Evolutionary conservation across 2,329 filamentous ascomycete species (phyloP), one percentile per base, ranked within the genome.

Genomic region (Nemania bipapillata): DNA sequence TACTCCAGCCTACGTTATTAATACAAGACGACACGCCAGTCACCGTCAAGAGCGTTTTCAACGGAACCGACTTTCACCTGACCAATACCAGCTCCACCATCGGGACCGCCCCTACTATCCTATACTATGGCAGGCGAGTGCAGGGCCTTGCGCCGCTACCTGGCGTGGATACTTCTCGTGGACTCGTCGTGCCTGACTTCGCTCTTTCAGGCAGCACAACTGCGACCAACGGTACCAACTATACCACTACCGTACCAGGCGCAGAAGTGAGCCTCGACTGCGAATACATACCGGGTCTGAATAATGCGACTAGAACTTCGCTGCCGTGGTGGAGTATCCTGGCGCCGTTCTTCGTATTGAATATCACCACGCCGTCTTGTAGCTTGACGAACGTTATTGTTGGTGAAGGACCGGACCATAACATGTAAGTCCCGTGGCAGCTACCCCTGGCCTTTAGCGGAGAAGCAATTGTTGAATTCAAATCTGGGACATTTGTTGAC

Each of bases 71-170:
- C 62, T 69, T 69, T 47, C 40, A 26, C 50, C 17, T 69, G 20
- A 69, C 20, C 35, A 69, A 69, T 26, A 35, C 42, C 7, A 65
- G 56, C 26, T 58, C 66, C 12, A 69, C 12, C 3, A 65, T 69
- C n/a, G 57, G 53, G 17, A 56, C 40, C 17, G 17, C 35, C 32
- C 66, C 66, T 20, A 32, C 62, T 20, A 28, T 69, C 9, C 47
- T 69, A 37, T 69, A 69, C 47, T 69, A 65, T 54, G 66, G 66
- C 62, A 58, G 42, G 37, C 62, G 57, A 45, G 56, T 69, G n/a
- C 35, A 65, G 20, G 56, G 57, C 20, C 62, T 69, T n/a, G 8
- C 52, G 26, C 35, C 62, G 6, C 30, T 32, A 15, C 24, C 66
- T 28, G 66, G 66, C 24, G 66, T 69, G 49, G 66, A 65, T 28